Conservation (phyloP, 495 filamentous ascomycete species). For the Tetracladium setigerum region DNA sequence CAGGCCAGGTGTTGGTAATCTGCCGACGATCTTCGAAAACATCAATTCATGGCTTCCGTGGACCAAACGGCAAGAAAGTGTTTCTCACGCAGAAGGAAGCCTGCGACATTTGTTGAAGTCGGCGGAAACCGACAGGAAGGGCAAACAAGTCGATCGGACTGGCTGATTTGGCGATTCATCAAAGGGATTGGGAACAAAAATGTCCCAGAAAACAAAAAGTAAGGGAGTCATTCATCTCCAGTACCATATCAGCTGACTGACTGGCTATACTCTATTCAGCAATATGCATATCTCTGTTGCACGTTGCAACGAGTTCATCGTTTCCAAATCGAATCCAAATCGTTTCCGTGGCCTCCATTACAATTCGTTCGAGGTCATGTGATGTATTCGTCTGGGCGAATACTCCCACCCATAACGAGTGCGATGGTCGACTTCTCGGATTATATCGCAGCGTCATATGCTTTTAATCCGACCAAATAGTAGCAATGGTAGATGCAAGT, state of each 20-base stretch:
- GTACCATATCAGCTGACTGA: too few relatives aligned
- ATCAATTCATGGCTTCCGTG: conserved; percentile 23
- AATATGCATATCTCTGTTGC: background rate
- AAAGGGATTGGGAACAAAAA: background rate
- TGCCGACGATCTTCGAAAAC: conserved; percentile 14
- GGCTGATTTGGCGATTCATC: too few relatives aligned
- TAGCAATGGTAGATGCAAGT: conserved; percentile 25
- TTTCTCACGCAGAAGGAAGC: conserved; percentile 24
- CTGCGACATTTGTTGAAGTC: conserved; percentile 21
- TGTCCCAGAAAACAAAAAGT: background rate
- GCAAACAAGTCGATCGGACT: conserved; percentile 18
- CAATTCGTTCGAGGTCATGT: background rate
- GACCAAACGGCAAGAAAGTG: conserved; percentile 11
- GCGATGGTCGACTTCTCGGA: conserved; percentile 22
- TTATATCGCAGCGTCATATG: conserved; percentile 33
- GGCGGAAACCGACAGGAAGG: conserved; percentile 17
- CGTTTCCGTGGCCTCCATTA: too few relatives aligned
- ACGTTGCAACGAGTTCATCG: too few relatives aligned
- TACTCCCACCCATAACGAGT: conserved; percentile 30
- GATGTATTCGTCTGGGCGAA: conserved; percentile 8
- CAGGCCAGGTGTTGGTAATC: conserved; percentile 3
- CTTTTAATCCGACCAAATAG: conserved; percentile 32
- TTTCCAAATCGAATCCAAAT: too few relatives aligned
- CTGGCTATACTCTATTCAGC: background rate
- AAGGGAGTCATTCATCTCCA: too few relatives aligned